Evolutionary conservation across 2,329 filamentous ascomycete species (phyloP).

Genomic region (Pseudogymnoascus sp.): DNA sequence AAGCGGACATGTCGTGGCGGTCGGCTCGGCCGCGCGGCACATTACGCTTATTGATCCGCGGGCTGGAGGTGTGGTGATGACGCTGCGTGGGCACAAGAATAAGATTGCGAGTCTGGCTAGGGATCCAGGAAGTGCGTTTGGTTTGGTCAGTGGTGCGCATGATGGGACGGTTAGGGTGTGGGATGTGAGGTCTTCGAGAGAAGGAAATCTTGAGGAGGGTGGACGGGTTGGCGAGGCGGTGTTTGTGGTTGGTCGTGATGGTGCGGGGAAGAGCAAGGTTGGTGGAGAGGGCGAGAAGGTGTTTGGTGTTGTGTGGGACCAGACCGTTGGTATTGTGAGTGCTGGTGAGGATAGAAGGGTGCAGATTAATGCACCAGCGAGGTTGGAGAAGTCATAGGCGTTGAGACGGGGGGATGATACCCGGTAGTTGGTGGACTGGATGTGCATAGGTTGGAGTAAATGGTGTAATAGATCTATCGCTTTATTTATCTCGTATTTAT

Average conservation of each 20-base stretch:
- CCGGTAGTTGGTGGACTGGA: not conserved
- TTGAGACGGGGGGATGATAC: not conserved
- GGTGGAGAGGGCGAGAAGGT: slow-evolving; percentile 85
- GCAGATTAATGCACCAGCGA: slow-evolving; percentile 68
- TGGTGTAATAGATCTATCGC: not conserved
- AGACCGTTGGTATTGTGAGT: slow-evolving; percentile 78
- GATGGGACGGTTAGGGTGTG: slow-evolving; percentile 90
- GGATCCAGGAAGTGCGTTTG: slow-evolving; percentile 58
- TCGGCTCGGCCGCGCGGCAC: slow-evolving; percentile 77
- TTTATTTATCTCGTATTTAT: slow-evolving; percentile 4
- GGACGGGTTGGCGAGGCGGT: slow-evolving; percentile 62
- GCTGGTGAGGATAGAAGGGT: slow-evolving; percentile 89
- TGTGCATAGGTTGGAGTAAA: slow-evolving; percentile 6
- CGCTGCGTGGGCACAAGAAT: slow-evolving; percentile 83
- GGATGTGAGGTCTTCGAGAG: slow-evolving; percentile 72
- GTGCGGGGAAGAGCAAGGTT: slow-evolving; percentile 51
- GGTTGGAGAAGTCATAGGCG: slow-evolving; percentile 4
- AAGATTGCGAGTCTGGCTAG: slow-evolving; percentile 46
- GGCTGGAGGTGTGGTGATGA: slow-evolving; percentile 73
- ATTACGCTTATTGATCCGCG: slow-evolving; percentile 91
- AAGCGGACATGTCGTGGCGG: slow-evolving; percentile 44
- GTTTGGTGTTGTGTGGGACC: slow-evolving; percentile 80
- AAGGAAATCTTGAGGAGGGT: slow-evolving; percentile 50
- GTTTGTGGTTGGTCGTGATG: slow-evolving; percentile 59
- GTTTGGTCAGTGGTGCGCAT: slow-evolving; percentile 81